A percentile compares a stretch with the other conserved stretches of the same genome.
phyloP scores from a whole-genome alignment of 2,329 filamentous ascomycete species.

The Phialocephala sp. region DNA sequence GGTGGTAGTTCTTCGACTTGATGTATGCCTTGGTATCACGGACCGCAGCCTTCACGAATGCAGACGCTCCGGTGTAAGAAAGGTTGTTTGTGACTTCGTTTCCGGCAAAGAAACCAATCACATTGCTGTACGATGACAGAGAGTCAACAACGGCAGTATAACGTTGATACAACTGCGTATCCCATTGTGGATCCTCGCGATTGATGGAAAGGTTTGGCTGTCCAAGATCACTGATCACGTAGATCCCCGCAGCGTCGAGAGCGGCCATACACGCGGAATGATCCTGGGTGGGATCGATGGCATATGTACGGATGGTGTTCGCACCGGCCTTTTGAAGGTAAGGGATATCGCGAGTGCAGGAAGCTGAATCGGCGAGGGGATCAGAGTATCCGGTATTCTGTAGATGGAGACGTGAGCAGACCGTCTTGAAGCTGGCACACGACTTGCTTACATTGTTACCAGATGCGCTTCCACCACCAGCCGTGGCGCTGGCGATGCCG shows the following conservation, averaged over 20 bases:
- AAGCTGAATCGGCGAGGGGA: conserved; percentile 72
- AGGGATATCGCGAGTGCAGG: conserved; percentile 85
- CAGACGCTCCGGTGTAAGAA: conserved; percentile 86
- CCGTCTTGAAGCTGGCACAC: background rate
- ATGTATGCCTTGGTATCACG: conserved; percentile 96
- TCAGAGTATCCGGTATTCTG: conserved; percentile 55
- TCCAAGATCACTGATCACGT: conserved; percentile 89
- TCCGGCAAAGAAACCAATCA: conserved; percentile 96
- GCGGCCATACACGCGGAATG: conserved; percentile 85
- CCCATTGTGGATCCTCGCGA: conserved; percentile 79
- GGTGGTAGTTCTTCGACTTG: conserved; percentile 74
- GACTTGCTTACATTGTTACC: conserved; percentile 20
- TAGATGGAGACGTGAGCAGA: background rate
- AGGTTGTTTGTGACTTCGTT: conserved; percentile 92
- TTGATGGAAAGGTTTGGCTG: conserved; percentile 84
- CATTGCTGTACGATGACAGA: conserved; percentile 82
- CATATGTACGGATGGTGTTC: conserved; percentile 94
- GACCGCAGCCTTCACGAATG: conserved; percentile 96
- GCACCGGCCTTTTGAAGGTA: conserved; percentile 78
- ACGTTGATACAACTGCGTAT: conserved; percentile 75
- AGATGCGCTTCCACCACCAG: conserved; percentile 34
- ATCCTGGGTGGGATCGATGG: conserved; percentile 78
- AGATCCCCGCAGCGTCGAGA: conserved; percentile 85
- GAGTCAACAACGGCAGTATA: conserved; percentile 86
- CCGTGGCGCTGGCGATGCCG: conserved; percentile 61